Percentiles rank a stretch among this genome's conserved stretches.
Evolutionary conservation across 106 monocot genomes (phyloP).

Genomic region (Platanthera guangdongensis): DNA sequence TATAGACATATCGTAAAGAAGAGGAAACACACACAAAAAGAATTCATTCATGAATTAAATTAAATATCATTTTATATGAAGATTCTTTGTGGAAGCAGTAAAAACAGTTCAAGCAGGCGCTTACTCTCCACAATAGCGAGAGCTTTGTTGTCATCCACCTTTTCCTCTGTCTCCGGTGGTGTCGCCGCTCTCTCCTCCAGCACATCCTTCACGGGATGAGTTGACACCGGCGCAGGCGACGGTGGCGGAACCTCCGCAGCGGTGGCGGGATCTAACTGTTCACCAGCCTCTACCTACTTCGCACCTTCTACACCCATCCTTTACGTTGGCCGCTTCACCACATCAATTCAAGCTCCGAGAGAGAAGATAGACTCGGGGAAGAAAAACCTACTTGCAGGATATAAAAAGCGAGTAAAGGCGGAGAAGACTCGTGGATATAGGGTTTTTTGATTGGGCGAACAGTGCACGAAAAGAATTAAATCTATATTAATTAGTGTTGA

Average conservation of each 20-base stretch:
- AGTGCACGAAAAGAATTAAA: no score
- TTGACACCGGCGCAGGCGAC: not conserved
- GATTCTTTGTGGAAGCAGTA: not conserved
- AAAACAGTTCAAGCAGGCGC: not conserved
- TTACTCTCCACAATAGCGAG: conserved; percentile 51
- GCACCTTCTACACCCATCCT: conserved; percentile 4
- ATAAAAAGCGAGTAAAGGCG: no score
- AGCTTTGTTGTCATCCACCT: conserved; percentile 40
- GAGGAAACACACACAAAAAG: not conserved
- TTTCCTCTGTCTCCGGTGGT: conserved; percentile 29
- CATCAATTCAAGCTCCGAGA: not conserved
- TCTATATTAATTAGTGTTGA: no score
- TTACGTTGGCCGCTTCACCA: not conserved
- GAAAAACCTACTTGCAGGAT: no score
- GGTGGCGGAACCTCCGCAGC: conserved; percentile 9
- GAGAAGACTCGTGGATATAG: no score
- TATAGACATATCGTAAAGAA: not conserved
- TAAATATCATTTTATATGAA: not conserved
- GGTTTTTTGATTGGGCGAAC: no score
- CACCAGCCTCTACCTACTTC: not conserved
- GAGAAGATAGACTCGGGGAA: not conserved
- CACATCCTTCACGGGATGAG: conserved; percentile 38
- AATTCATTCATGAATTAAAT: not conserved
- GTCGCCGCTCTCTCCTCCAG: conserved; percentile 48
- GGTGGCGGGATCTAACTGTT: not conserved